Conservation (phyloP, 1,284 basidiomycete genomes). For the Marasmius sp. region DNA sequence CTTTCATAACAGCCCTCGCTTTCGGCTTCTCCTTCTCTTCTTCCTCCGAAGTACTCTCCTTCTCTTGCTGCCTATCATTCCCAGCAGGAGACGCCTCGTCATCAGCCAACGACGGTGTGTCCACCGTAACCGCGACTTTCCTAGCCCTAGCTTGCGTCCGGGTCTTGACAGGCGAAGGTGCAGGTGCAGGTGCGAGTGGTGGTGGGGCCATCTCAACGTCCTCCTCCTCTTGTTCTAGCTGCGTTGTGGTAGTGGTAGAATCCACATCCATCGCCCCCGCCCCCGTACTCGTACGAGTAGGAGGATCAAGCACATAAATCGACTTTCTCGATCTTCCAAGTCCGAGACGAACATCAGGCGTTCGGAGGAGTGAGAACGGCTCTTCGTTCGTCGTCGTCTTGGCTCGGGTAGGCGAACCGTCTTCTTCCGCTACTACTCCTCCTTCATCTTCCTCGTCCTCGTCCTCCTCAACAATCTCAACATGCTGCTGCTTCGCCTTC, state of each 20-base stretch:
- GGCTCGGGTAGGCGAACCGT: background rate
- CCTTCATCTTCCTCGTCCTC: background rate
- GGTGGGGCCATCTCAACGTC: background rate
- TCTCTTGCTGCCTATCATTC: background rate
- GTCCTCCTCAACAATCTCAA: background rate
- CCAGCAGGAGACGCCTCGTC: conserved; percentile 18
- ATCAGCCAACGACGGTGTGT: conserved; percentile 19
- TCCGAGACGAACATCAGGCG: background rate
- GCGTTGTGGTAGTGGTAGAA: background rate
- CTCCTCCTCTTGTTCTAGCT: background rate
- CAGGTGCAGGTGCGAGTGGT: conserved; percentile 2
- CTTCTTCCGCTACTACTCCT: background rate
- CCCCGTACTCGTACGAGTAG: background rate
- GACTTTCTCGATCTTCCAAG: background rate
- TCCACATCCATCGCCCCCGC: background rate
- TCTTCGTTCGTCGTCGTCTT: background rate
- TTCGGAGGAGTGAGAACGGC: background rate
- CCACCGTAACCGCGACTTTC: conserved; percentile 1
- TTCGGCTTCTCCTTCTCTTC: conserved; percentile 1
- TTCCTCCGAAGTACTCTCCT: background rate
- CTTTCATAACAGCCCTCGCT: conserved; percentile 5
- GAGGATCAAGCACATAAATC: background rate
- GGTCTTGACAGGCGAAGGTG: conserved; percentile 11
- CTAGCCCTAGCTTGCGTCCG: background rate
- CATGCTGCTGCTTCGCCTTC: conserved; percentile 12